These are phyloP conservation scores for Pythium periplocum DNA, from an alignment of 352 stramenopile genomes.

Conservation along the genomic window DNA sequence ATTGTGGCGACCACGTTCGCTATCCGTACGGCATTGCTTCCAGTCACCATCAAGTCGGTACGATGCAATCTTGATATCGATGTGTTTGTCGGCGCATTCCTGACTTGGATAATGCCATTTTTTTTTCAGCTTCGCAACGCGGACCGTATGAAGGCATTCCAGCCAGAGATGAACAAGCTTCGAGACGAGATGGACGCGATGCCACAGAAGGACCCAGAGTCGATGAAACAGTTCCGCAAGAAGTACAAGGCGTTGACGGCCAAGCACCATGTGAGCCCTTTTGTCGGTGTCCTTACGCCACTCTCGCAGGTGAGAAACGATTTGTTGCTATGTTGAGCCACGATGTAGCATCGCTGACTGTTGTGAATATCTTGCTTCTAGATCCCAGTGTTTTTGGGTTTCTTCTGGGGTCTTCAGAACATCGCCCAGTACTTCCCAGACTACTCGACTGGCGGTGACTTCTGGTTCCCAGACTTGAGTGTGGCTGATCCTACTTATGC, in stretches of 20 bases:
- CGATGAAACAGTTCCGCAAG: slow-evolving; percentile 50
- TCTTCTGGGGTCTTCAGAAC: slow-evolving; percentile 80
- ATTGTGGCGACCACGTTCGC: slow-evolving; percentile 79
- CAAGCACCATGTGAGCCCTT: slow-evolving; percentile 78
- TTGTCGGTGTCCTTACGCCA: slow-evolving; percentile 65
- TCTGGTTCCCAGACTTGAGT: slow-evolving; percentile 82
- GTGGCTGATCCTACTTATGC: slow-evolving; percentile 62
- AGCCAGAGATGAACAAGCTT: slow-evolving; percentile 83
- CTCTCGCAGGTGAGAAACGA: slow-evolving; percentile 28
- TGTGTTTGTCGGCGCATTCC: slow-evolving; percentile 1
- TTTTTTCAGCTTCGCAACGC: slow-evolving; percentile 66
- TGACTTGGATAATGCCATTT: not conserved
- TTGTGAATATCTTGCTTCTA: no score
- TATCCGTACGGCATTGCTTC: slow-evolving; percentile 67
- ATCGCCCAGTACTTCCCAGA: slow-evolving; percentile 79
- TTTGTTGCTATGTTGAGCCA: no score
- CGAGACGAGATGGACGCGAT: slow-evolving; percentile 57
- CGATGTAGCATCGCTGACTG: no score
- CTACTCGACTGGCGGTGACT: slow-evolving; percentile 65
- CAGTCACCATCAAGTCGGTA: slow-evolving; percentile 77
- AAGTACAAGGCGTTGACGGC: slow-evolving; percentile 81
- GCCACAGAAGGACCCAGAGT: slow-evolving; percentile 37
- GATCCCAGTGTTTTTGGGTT: slow-evolving; percentile 79
- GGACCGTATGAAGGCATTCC: slow-evolving; percentile 78
- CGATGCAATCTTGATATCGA: slow-evolving; percentile 3